Conservation (phyloP, 2,329 filamentous ascomycete species). For the Fusarium circinatum region DNA sequence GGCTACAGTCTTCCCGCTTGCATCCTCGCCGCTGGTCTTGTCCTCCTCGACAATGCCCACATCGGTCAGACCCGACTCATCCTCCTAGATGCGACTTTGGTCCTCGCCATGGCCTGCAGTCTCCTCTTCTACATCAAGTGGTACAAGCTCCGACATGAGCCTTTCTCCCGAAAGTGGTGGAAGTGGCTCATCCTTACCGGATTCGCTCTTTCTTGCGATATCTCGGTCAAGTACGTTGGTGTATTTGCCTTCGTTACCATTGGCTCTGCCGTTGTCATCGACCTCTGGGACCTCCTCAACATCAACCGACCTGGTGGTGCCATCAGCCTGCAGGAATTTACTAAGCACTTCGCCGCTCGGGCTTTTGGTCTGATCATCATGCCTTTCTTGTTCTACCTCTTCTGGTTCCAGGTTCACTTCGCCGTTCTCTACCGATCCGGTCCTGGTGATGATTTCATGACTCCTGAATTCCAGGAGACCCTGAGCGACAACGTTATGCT, state of each 20-base stretch:
- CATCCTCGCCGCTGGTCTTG: conserved; percentile 82
- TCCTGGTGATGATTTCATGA: conserved; percentile 98
- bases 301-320: conserved; percentile 85
- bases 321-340: conserved; percentile 82
- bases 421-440: conserved; percentile 87
- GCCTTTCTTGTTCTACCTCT: conserved; percentile 97
- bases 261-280: conserved; percentile 90
- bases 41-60: conserved; percentile 97
- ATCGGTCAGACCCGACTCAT: conserved; percentile 97
- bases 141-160: conserved; percentile 90
- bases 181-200: conserved; percentile 98
- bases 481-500: conserved; percentile 94
- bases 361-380: conserved; percentile 87
- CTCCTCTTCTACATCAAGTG: conserved; percentile 95
- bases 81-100: conserved; percentile 90
- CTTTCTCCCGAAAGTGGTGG: conserved; percentile 98
- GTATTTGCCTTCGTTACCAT: conserved; percentile 97
- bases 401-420: conserved; percentile 99
- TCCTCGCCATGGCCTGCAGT: conserved; percentile 96
- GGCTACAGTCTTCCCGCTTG: conserved; percentile 96
- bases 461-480: conserved; percentile 96
- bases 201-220: conserved; percentile 94
- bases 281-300: conserved; percentile 94
- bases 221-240: conserved; percentile 98
- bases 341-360: conserved; percentile 89